Conservation (phyloP, 352 stramenopile species). For the Phytophthora multivora region DNA sequence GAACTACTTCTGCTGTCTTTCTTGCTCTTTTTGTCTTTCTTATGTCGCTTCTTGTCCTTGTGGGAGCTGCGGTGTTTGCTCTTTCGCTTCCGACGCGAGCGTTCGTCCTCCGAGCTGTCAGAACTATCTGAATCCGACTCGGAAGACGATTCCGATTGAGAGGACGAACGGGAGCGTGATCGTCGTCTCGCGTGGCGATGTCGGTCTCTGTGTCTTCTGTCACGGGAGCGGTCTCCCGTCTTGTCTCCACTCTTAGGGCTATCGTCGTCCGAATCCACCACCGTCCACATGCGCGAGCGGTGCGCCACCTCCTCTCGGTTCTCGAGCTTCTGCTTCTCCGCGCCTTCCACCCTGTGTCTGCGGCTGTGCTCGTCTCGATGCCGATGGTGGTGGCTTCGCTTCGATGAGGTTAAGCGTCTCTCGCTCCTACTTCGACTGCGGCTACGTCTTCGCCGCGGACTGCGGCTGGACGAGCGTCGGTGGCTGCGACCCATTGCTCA, state of each 20-base stretch:
- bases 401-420: constrained; percentile 30
- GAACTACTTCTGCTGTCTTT: constrained; percentile 32
- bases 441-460: constrained; percentile 17
- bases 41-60: constrained; percentile 44
- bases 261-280: constrained; percentile 43
- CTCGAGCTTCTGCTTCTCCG: constrained; percentile 31
- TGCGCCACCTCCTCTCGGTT: constrained; percentile 47
- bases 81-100: constrained; percentile 22
- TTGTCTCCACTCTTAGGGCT: constrained; percentile 1
- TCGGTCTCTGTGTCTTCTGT: constrained; percentile 8
- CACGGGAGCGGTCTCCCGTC: background rate
- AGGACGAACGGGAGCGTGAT: constrained; percentile 37
- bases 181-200: constrained; percentile 26
- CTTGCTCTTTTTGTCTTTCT: constrained; percentile 41
- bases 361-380: constrained; percentile 6
- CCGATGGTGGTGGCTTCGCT: constrained; percentile 8
- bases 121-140: constrained; percentile 40
- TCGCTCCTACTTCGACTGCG: constrained; percentile 19
- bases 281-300: constrained; percentile 50
- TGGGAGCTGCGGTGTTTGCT: constrained; percentile 29
- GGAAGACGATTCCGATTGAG: constrained; percentile 21
- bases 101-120: constrained; percentile 44
- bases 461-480: constrained; percentile 32
- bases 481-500: constrained; percentile 19
- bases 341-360: constrained; percentile 11